These are phyloP conservation scores for Gonium pectorale DNA, from an alignment of 139 green algal species.

Conservation along the genomic window DNA sequence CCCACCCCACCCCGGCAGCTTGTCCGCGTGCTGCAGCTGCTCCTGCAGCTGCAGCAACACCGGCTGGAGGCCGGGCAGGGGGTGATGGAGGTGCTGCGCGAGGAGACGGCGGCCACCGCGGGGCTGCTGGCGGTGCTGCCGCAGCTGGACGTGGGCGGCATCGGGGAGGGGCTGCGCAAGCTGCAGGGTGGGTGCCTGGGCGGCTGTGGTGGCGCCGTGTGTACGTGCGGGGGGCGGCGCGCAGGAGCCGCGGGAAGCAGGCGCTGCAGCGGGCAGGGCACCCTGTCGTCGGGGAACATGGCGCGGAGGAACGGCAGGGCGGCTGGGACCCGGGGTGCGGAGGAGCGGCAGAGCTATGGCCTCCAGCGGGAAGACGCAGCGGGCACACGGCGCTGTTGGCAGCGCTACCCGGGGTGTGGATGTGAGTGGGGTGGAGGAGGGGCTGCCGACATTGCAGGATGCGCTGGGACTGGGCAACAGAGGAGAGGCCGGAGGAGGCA, in stretches of 20 bases:
- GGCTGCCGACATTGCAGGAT: too few relatives aligned
- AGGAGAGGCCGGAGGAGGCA: too few relatives aligned
- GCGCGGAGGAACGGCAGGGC: neutral
- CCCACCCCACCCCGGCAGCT: slow-evolving; percentile 22
- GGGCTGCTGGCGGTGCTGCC: slow-evolving; percentile 33
- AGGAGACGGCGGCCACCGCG: slow-evolving; percentile 26
- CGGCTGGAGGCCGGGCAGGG: slow-evolving; percentile 40
- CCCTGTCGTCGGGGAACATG: neutral
- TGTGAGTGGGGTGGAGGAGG: too few relatives aligned
- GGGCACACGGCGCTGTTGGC: too few relatives aligned
- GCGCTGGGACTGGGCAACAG: too few relatives aligned
- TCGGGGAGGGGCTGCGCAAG: slow-evolving; percentile 29
- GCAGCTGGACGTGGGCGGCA: slow-evolving; percentile 12
- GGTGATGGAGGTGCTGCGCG: slow-evolving; percentile 23
- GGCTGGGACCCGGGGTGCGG: too few relatives aligned
- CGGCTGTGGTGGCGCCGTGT: neutral
- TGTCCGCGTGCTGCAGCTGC: slow-evolving; percentile 48
- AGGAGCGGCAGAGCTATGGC: too few relatives aligned
- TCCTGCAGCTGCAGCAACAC: slow-evolving; percentile 54
- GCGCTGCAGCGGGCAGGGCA: too few relatives aligned
- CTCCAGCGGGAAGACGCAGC: too few relatives aligned
- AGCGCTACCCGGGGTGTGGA: too few relatives aligned
- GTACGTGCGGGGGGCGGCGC: neutral
- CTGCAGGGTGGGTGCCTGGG: slow-evolving; percentile 28
- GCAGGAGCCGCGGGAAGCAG: too few relatives aligned